These are phyloP conservation scores for Rhinocladiella mackenziei DNA, from an alignment of 2,329 filamentous ascomycete genomes.

Conservation along the genomic window DNA sequence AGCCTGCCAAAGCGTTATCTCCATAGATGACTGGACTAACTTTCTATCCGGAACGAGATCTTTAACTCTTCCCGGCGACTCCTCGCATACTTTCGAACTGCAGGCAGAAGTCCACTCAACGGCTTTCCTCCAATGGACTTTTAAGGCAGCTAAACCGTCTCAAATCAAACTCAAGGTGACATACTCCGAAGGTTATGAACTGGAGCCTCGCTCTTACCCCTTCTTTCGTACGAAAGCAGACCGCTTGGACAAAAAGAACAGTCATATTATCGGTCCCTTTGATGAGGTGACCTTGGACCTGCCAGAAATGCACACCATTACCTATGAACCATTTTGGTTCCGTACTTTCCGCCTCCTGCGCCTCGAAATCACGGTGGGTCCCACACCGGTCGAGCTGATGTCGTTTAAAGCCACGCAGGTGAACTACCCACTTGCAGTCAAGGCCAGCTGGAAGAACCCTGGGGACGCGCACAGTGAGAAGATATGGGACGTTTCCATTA, in stretches of 20 bases:
- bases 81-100: neutral
- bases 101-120: neutral
- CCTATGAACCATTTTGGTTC: slow-evolving; percentile 43
- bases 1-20: neutral
- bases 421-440: neutral
- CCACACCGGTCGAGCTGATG: slow-evolving; percentile 14
- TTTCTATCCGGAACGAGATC: neutral
- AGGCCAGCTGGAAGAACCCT: neutral
- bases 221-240: neutral
- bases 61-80: neutral
- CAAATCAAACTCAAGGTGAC: neutral
- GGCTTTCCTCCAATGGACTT: neutral
- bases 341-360: slow-evolving; percentile 39
- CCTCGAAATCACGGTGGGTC: slow-evolving; percentile 31
- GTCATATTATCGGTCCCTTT: neutral
- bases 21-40: neutral
- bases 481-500: slow-evolving; percentile 35
- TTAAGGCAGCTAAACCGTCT: neutral
- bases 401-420: neutral
- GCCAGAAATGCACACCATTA: neutral
- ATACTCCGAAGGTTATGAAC: neutral
- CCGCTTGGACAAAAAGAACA: neutral
- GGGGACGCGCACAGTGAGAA: neutral
- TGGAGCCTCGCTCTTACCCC: neutral
- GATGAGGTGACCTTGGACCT: neutral